Evolutionary conservation across 1,139 yeast genomes (phyloP), one percentile per base, ranked within the genome.

Genomic region (Nakaseomyces bracarensis): DNA sequence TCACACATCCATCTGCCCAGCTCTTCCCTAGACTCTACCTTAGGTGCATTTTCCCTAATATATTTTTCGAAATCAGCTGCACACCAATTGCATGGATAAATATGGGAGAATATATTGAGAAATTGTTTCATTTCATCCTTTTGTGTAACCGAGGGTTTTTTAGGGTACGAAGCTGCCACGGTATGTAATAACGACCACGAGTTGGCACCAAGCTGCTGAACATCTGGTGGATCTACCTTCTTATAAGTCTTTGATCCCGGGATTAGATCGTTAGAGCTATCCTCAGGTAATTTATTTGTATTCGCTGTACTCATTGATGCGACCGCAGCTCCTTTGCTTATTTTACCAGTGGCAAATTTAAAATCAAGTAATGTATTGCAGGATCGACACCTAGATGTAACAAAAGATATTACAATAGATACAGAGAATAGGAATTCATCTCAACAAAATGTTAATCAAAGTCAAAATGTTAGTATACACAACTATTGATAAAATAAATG

Each of bases 31-130:
- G 77, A 74, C 10, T 65, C 68, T 3, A 82, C 86, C 46, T 70
- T 69, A 4, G 95, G 94, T 50, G 78, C 77, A 50, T 82, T 70
- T 23, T 65, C 66, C 25, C 61, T 61, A 38, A 85, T 69, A 64
- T 84, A 87, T 21, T 65, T 64, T 43, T 77, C 72, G 61, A 93
- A 85, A 58, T 89, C 97, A 38, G 75, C 76, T 0, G 95, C 96
- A 66, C 98, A 93, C 66, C 76, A 80, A 84, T 93, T 82, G 63
- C 98, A 91, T 1, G 99, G 99, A 56, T 91, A 91, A 38, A 89
- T 70, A 49, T 79, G 77, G 3, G 94, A 79, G 60, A 91, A 86
- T 6, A 85, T 68, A 14, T 66, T 67, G 41, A 91, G 59, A 52
- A 91, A 89, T 45, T 75, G 74, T 40, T 67, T 68, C 79, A 91